phyloP scores from a whole-genome alignment of 2,329 filamentous ascomycete species.

The Fusarium sulawesiense region DNA sequence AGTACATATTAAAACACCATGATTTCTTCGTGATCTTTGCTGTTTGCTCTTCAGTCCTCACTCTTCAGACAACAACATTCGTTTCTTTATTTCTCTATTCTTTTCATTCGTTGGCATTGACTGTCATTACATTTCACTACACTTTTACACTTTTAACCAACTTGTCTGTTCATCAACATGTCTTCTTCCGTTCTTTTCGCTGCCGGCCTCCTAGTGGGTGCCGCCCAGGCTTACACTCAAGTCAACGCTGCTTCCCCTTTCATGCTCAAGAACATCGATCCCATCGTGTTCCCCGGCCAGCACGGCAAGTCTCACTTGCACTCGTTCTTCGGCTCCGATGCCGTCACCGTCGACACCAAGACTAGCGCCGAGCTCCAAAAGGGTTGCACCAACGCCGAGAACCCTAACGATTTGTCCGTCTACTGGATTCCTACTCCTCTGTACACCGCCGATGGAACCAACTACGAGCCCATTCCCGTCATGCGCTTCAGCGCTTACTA shows the following conservation, averaged over 20 bases:
- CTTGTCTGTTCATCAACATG: conserved; percentile 19
- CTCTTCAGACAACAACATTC: conserved; percentile 3
- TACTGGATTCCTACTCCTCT: conserved; percentile 60
- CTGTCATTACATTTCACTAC: conserved; percentile 24
- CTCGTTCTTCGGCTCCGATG: conserved; percentile 53
- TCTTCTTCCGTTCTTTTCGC: conserved; percentile 35
- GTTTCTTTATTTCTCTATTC: conserved; percentile 10
- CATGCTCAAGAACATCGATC: conserved; percentile 52
- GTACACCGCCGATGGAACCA: conserved; percentile 49
- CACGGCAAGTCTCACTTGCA: conserved; percentile 51
- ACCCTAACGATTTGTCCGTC: conserved; percentile 59
- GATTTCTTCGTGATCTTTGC: neutral
- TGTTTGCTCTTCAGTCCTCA: neutral
- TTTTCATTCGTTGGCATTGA: conserved; percentile 36
- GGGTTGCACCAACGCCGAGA: conserved; percentile 58
- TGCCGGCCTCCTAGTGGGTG: conserved; percentile 27
- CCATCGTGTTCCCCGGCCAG: conserved; percentile 49
- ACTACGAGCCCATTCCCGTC: conserved; percentile 48
- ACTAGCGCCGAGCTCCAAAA: conserved; percentile 51
- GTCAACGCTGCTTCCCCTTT: conserved; percentile 40
- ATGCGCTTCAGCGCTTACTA: conserved; percentile 61
- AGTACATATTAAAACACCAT: conserved; percentile 15
- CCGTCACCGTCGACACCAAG: conserved; percentile 46
- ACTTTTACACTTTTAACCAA: neutral
- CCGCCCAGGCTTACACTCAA: conserved; percentile 37